phyloP scores from a whole-genome alignment of 2,329 filamentous ascomycete species.

The Venturiaceae sp. region DNA sequence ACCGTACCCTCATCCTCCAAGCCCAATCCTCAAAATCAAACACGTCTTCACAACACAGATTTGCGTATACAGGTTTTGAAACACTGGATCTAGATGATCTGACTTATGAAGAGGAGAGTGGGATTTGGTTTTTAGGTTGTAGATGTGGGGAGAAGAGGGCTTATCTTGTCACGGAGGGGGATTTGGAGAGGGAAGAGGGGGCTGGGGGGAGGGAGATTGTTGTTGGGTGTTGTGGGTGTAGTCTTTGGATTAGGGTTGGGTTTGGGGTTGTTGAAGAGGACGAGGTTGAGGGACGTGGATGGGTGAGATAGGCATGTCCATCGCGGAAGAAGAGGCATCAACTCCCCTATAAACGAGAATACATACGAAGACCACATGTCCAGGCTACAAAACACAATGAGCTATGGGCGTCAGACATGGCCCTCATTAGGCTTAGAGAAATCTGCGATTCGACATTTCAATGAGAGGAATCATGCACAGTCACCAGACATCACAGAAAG shows the following conservation, averaged over 20 bases:
- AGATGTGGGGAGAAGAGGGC: conserved; percentile 49
- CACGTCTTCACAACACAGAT: conserved; percentile 11
- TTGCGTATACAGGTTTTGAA: conserved; percentile 37
- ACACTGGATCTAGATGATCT: conserved; percentile 49
- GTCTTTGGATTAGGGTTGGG: conserved; percentile 51
- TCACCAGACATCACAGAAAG: too few relatives aligned
- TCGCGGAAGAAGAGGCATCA: too few relatives aligned
- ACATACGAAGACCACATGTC: too few relatives aligned
- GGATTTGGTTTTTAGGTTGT: conserved; percentile 43
- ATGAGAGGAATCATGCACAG: background rate
- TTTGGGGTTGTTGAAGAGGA: conserved; percentile 41
- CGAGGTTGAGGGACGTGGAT: background rate
- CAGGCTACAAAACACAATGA: too few relatives aligned
- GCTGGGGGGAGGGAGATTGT: conserved; percentile 49
- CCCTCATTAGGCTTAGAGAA: too few relatives aligned
- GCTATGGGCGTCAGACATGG: too few relatives aligned
- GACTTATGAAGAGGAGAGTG: conserved; percentile 15
- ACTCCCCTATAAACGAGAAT: too few relatives aligned
- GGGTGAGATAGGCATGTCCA: too few relatives aligned
- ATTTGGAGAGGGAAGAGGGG: conserved; percentile 40
- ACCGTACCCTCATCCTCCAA: conserved; percentile 26
- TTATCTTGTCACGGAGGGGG: conserved; percentile 44
- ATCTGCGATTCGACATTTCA: too few relatives aligned
- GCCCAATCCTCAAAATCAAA: background rate
- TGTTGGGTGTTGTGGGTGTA: conserved; percentile 52